These are phyloP conservation scores for Xanthoconium purpureum DNA, from an alignment of 768 basidiomycete genomes.

Conservation along the genomic window DNA sequence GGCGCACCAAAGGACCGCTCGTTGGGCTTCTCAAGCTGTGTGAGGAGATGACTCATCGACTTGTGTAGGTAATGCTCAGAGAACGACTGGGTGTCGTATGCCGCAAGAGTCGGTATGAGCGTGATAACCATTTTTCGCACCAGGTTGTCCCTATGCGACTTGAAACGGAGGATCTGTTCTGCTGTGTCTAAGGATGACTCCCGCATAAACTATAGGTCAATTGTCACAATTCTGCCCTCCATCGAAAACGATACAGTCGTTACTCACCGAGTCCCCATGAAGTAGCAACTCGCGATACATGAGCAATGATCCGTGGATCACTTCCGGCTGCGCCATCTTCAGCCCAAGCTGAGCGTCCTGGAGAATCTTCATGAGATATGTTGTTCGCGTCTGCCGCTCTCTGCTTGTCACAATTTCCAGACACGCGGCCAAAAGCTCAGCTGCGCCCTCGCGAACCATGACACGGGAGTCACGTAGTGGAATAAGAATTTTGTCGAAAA, in stretches of 20 bases:
- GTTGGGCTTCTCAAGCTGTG: constrained; percentile 81
- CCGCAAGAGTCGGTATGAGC: constrained; percentile 90
- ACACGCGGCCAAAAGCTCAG: constrained; percentile 90
- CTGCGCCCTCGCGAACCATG: constrained; percentile 89
- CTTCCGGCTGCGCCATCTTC: constrained; percentile 76
- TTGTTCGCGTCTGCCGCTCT: constrained; percentile 61
- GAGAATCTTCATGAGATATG: constrained; percentile 77
- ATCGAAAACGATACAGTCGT: not conserved
- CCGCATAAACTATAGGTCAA: constrained; percentile 70
- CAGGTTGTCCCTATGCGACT: constrained; percentile 79
- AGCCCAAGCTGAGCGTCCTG: constrained; percentile 83
- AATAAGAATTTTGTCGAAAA: constrained; percentile 90
- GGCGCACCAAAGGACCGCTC: constrained; percentile 80
- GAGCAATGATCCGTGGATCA: constrained; percentile 88
- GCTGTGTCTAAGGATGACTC: constrained; percentile 84
- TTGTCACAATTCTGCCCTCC: not conserved
- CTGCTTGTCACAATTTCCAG: constrained; percentile 80
- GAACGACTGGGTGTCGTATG: constrained; percentile 92
- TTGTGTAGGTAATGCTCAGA: constrained; percentile 88
- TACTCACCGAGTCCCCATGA: constrained; percentile 88
- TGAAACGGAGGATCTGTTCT: constrained; percentile 87
- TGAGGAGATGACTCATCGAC: constrained; percentile 88
- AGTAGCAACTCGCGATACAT: constrained; percentile 89
- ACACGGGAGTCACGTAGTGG: constrained; percentile 86
- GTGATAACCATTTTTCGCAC: constrained; percentile 94